Evolutionary conservation across 2,329 filamentous ascomycete species (phyloP).

Genomic region (Leptographium flavum): DNA sequence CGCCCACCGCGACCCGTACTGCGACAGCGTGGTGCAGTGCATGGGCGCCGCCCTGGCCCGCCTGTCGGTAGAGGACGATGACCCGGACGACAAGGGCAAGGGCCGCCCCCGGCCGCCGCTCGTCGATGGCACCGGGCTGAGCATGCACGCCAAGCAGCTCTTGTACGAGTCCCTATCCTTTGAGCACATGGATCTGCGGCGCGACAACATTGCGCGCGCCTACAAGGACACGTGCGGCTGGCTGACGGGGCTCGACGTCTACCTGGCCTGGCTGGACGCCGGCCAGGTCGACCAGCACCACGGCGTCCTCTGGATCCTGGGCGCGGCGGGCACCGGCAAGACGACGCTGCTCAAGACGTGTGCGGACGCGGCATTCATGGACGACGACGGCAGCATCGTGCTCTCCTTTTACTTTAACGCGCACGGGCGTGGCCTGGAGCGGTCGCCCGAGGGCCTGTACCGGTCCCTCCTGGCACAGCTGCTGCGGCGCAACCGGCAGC

Average conservation of each 20-base stretch:
- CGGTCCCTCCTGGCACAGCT: conserved; percentile 31
- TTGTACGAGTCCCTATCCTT: too few species aligned
- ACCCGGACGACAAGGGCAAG: conserved; percentile 2
- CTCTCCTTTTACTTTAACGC: conserved; percentile 35
- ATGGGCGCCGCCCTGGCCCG: background rate
- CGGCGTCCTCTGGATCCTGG: background rate
- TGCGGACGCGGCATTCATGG: conserved; percentile 20
- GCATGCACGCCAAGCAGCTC: too few species aligned
- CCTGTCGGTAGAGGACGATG: background rate
- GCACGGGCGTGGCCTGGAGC: conserved; percentile 26
- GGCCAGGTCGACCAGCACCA: background rate
- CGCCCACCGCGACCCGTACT: too few species aligned
- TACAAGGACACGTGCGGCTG: too few species aligned
- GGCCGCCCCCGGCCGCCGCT: conserved; percentile 12
- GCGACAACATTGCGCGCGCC: too few species aligned
- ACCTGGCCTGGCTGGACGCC: background rate
- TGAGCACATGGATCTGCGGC: too few species aligned
- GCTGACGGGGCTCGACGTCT: too few species aligned
- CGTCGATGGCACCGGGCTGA: too few species aligned
- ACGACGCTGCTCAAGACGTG: conserved; percentile 14
- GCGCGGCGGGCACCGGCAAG: conserved; percentile 25
- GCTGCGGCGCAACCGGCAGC: conserved; percentile 17
- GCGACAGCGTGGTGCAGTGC: too few species aligned
- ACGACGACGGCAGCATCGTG: conserved; percentile 6
- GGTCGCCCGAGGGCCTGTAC: conserved; percentile 29